Evolutionary conservation across 1,139 yeast genomes (phyloP), one percentile per base, ranked within the genome.

Genomic region (Groenewaldozyma auringiensis): DNA sequence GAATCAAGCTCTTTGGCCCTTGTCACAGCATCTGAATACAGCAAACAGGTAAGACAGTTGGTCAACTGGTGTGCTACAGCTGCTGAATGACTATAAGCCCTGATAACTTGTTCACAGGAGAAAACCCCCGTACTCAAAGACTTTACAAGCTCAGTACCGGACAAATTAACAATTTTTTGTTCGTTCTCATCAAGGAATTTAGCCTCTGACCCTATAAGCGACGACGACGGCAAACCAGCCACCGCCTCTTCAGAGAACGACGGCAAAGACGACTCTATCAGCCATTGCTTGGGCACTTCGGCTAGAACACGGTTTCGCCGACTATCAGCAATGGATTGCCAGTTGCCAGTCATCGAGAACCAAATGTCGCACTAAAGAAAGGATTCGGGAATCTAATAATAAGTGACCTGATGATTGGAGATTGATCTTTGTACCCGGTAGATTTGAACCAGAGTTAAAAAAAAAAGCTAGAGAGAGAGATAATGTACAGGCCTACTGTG

Each of bases 1-100:
- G 68, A 71, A 56, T 80, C 86, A 51, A 79, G 67, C 47, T 64
- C 69, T 55, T 72, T 61, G 4, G 85, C 85, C 50, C 78, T 69
- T 43, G 34, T 33, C 11, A 4, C 6, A 44, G 64, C 64, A 40
- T 78, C 61, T 34, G 76, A 73, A 48, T 77, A 72, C 53, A 80
- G 69, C 46, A 79, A 69, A 39, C 79, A 80, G 69, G 77, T 65
- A 21, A 79, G 77, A 56, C 81, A 75, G 53, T 76, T 75, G 50
- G 17, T 13, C 3, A 31, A n/a, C 17, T 31, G 42, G 36, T 40
- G 42, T 16, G 42, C 42, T 29, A 40, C n/a, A 31, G 37, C 37
- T 16, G 42, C 42, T 9, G 38, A 22, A 37, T 42, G 41, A 21
- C 41, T 22, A 29, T 36, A 42, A n/a, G 45, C 41, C 11, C 9